Evolutionary conservation across 441 rosid genomes (phyloP).

Genomic region (Arabidopsis lyrata): DNA sequence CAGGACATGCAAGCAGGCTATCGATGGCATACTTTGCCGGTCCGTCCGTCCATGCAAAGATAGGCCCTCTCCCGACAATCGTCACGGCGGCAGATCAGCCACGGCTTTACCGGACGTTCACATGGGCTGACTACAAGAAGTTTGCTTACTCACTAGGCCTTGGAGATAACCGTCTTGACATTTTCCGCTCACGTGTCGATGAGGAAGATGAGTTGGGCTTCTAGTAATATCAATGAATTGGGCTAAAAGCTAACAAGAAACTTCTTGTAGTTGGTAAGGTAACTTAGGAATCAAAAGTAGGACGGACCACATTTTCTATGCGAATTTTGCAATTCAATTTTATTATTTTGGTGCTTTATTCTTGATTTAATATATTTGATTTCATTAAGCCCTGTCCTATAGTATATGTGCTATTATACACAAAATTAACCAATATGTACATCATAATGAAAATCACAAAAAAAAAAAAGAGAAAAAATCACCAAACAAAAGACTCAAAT

Average conservation of each 20-base stretch:
- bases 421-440: neutral
- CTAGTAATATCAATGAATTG: neutral
- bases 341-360: neutral
- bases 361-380: neutral
- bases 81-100: neutral
- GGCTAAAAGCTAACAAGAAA: neutral
- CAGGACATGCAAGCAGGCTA: neutral
- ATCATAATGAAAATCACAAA: too few relatives aligned
- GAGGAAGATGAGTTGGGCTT: neutral
- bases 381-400: neutral
- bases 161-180: slow-evolving; percentile 4
- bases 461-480: neutral
- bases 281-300: neutral
- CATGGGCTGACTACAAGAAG: slow-evolving; percentile 13
- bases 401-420: neutral
- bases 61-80: neutral
- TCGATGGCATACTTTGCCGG: neutral
- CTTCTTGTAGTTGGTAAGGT: neutral
- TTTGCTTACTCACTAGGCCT: neutral
- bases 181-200: neutral
- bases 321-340: neutral
- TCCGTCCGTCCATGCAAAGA: neutral
- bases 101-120: slow-evolving; percentile 7
- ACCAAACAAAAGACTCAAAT: neutral
- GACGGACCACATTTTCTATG: neutral